Base-by-base conservation (phyloP, 306 rosid species). In the Gynostemma pentaphyllum region DNA sequence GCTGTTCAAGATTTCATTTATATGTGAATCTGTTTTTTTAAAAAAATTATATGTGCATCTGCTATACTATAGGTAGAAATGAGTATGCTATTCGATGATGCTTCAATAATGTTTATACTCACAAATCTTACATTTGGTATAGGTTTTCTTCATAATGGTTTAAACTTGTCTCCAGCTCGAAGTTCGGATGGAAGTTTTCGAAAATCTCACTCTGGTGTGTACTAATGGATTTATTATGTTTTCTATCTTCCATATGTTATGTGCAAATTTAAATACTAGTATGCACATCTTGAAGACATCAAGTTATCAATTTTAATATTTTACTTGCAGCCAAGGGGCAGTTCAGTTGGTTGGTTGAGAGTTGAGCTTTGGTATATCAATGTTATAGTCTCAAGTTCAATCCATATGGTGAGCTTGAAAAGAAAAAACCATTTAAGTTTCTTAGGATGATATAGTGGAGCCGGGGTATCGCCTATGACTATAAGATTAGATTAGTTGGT, bases 151-250 rank as follows among this genome's bases (percentile, higher is more conserved):
- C 97, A 81, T 69, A 85, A 90, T 81, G 95, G 82, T 59, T 32
- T 64, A 75, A 87, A 87, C 47, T 73, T 66, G 46, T 87, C 95
- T 70, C 84, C 90, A n/a, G 88, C 78, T 44, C 84, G 64, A 69
- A 81, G 94, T 77, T 70, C 78, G 56, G 86, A 83, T 76, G 90
- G 87, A 68, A 90, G 97, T 79, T 87, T 87, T 80, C 64, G 90
- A 75, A 87, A 78, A 80, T 76, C 96, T 36, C 76, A 75, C 71
- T 85, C 94, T 48, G 85, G 95, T 87, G 67, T 52, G 86, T 71
- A 57, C 46, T 63, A 13, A 27, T 50, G 0, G 34, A 70, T 71
- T 6, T 62, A 26, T 23, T 64, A 45, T 70, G 36, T 5, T 27
- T 30, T 24, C 11, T 3, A 30, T 66, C 29, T 46, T 19, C 18